Percentiles rank a stretch among this genome's conserved stretches.
phyloP scores from a whole-genome alignment of 352 stramenopile species.

The Pythium oligandrum region DNA sequence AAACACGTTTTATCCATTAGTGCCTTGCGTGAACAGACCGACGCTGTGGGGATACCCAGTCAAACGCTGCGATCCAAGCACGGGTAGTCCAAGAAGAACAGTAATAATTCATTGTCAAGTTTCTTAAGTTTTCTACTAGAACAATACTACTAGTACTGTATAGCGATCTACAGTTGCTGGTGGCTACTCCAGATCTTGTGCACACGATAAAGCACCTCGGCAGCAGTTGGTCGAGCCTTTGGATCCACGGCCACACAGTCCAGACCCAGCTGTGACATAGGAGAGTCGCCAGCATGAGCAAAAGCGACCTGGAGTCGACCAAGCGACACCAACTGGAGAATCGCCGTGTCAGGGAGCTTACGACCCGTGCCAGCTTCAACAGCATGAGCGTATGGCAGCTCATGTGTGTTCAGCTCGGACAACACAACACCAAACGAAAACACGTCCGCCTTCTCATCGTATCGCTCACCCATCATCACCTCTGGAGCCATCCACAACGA shows the following conservation, averaged over 20 bases:
- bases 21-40: no score
- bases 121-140: no score
- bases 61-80: no score
- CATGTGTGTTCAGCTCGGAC: slow-evolving; percentile 16
- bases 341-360: slow-evolving; percentile 2
- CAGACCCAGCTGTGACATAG: slow-evolving; percentile 1
- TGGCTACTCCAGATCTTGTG: background rate
- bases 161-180: no score
- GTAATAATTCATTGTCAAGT: no score
- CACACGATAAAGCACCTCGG: slow-evolving; percentile 1
- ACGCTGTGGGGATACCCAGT: no score
- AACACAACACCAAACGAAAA: slow-evolving; percentile 20
- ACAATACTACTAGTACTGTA: no score
- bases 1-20: no score
- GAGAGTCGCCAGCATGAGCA: background rate
- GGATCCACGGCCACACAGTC: slow-evolving; percentile 9
- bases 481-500: slow-evolving; percentile 28
- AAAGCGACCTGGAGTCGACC: slow-evolving; percentile 4
- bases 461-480: slow-evolving; percentile 19
- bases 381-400: slow-evolving; percentile 8
- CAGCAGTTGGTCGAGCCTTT: slow-evolving; percentile 3
- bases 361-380: background rate
- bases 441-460: slow-evolving; percentile 20
- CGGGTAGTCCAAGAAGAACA: no score
- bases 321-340: background rate